Evolutionary conservation across 108 stramenopile species (phyloP).

Genomic region (Pseudonitzschia delicatissima): DNA sequence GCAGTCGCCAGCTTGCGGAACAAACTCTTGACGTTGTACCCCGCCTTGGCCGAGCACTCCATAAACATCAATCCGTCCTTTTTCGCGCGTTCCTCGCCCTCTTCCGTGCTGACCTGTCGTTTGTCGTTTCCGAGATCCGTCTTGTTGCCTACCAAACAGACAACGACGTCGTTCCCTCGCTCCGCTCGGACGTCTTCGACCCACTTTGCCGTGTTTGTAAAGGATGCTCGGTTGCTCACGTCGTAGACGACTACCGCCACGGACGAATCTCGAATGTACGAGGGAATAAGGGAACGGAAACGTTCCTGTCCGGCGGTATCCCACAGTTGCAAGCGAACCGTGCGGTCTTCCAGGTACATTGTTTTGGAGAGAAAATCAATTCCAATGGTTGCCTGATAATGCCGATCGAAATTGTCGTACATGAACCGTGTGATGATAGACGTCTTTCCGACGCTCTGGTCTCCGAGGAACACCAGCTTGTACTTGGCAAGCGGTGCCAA

Average conservation of each 20-base stretch:
- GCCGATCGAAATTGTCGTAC: slow-evolving; percentile 95
- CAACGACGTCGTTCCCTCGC: slow-evolving; percentile 96
- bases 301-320: slow-evolving; percentile 99
- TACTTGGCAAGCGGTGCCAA: slow-evolving; percentile 94
- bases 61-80: slow-evolving; percentile 95
- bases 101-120: slow-evolving; percentile 94
- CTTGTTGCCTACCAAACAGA: slow-evolving; percentile 99
- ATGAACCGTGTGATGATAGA: slow-evolving; percentile 99
- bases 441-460: slow-evolving; percentile 99
- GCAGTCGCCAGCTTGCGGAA: slow-evolving; percentile 97
- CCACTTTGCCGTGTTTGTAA: slow-evolving; percentile 98
- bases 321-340: slow-evolving; percentile 99
- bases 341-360: slow-evolving; percentile 97
- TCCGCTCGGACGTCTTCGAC: slow-evolving; percentile 97
- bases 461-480: slow-evolving; percentile 99
- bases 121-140: slow-evolving; percentile 97
- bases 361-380: slow-evolving; percentile 99
- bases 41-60: slow-evolving; percentile 98
- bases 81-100: slow-evolving; percentile 94
- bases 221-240: slow-evolving; percentile 95
- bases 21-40: slow-evolving; percentile 96
- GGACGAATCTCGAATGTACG: slow-evolving; percentile 97
- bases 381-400: slow-evolving; percentile 98
- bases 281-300: slow-evolving; percentile 93
- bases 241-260: slow-evolving; percentile 99